Evolutionary conservation across 2,329 filamentous ascomycete genomes (phyloP), one percentile per base, ranked within the genome.

Genomic region (Phyllosticta citribraziliensis): DNA sequence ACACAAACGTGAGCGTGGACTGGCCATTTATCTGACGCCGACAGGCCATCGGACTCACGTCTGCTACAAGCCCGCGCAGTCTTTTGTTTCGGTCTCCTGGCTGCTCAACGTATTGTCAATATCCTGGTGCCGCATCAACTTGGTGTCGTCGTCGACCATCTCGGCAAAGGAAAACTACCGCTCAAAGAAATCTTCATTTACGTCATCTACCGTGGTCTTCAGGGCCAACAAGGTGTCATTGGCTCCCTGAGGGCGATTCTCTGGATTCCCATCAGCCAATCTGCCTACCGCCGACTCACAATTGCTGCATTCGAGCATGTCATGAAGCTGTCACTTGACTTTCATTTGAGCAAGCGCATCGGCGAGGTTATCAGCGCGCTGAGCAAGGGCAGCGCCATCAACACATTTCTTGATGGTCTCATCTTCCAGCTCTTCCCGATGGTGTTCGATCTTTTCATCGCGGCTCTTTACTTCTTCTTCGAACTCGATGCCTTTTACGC

Each of bases 401-500:
- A 80, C 64, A 79, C 74, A 0, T 81, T 82, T 50, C 74, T 86
- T 4, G 84, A 86, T 67, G 80, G 78, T 9, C 75, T 85, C 24
- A 77, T 83, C 54, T 83, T 87, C 57, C 78, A 81, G 27, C 79
- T 84, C 6, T 71, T 83, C 5, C 83, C 84, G 2, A 84, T 84
- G 79, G 67, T 87, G 2, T 78, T 84, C 57, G 84, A 87, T 68
- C 76, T 87, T 69, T 69, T 75, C 4, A 75, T 86, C 30, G 84
- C 84, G 5, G 80, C 85, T 50, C 73, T 81, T 22, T 87, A 86
- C 64, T 76, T 87, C 27, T 82, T 83, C 1, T 70, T 80, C 62
- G 81, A 76, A 0, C 85, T 86, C 65, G 84, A 86, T 69, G 82
- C 82, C 14, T 79, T 86, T 56, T 85, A 86, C 64, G 84, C 83